Conservation (phyloP, 345 rosid species). For the Turnera subulata region DNA sequence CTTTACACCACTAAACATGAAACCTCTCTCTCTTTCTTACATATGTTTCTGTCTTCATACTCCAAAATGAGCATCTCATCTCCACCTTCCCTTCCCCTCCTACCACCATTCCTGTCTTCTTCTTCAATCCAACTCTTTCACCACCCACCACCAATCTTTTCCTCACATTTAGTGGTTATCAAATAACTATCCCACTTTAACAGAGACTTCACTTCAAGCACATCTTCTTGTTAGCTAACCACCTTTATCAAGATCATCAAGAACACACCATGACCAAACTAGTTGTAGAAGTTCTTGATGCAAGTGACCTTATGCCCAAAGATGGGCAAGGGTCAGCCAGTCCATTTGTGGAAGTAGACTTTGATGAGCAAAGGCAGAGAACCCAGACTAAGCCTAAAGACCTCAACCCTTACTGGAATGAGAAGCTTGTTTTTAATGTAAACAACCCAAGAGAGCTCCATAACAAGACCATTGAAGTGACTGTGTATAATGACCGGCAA, state of each 20-base stretch:
- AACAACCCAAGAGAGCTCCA: conserved; percentile 38
- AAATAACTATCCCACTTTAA: no score
- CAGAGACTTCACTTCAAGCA: no score
- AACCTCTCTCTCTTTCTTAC: conserved; percentile 9
- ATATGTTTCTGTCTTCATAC: conserved; percentile 29
- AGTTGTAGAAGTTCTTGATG: conserved; percentile 68
- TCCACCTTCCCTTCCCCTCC: conserved; percentile 2
- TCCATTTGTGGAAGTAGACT: conserved; percentile 64
- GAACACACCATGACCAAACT: conserved; percentile 63
- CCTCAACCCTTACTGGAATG: conserved; percentile 72
- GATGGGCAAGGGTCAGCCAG: conserved; percentile 81
- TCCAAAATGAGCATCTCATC: conserved; percentile 24
- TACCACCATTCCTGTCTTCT: conserved; percentile 17
- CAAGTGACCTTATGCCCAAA: conserved; percentile 75
- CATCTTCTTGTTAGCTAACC: no score
- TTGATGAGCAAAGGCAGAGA: conserved; percentile 51
- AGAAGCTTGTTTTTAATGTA: conserved; percentile 55
- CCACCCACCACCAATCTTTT: conserved; percentile 6
- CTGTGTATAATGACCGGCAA: conserved; percentile 49
- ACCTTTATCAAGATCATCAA: neutral
- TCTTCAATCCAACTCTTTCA: conserved; percentile 22
- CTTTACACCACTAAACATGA: conserved; percentile 4
- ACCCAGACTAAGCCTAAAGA: conserved; percentile 63
- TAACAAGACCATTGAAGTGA: conserved; percentile 45
- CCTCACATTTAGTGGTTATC: conserved; percentile 10